phyloP scores from a whole-genome alignment of 164 flowering plant species.

The Umbilicus rupestris region DNA sequence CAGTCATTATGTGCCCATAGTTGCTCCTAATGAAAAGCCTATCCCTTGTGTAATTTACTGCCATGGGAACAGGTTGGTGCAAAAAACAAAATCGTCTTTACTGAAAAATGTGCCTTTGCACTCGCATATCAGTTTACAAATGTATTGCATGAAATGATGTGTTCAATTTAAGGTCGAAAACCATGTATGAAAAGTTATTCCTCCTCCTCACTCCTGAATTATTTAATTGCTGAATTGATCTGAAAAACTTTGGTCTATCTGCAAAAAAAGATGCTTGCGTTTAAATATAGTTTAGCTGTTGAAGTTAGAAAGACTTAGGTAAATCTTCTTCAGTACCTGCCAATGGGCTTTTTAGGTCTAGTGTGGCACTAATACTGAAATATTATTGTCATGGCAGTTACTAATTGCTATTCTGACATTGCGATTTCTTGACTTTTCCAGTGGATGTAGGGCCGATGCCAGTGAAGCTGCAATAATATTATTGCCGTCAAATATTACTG shows the following conservation, averaged over 20 bases:
- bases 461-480: slow-evolving; percentile 95
- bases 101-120: not conserved
- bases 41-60: slow-evolving; percentile 98
- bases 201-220: too few species aligned
- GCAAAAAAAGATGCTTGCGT: too few species aligned
- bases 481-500: slow-evolving; percentile 87
- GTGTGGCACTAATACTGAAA: too few species aligned
- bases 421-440: slow-evolving; percentile 20
- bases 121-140: not conserved
- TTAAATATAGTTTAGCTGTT: too few species aligned
- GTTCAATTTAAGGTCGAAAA: too few species aligned
- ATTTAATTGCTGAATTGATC: too few species aligned
- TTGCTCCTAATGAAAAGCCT: slow-evolving; percentile 54
- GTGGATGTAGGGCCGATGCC: slow-evolving; percentile 98
- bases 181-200: too few species aligned
- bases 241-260: too few species aligned
- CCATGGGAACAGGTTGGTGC: slow-evolving; percentile 86
- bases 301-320: too few species aligned
- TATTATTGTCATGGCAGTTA: not conserved
- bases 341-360: too few species aligned
- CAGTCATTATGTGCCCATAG: slow-evolving; percentile 80
- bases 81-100: not conserved
- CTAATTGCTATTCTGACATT: not conserved
- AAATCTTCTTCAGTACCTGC: too few species aligned
- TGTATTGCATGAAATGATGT: not conserved